Evolutionary conservation across 2,329 filamentous ascomycete species (phyloP).

Genomic region (Clarireedia monteithiana): DNA sequence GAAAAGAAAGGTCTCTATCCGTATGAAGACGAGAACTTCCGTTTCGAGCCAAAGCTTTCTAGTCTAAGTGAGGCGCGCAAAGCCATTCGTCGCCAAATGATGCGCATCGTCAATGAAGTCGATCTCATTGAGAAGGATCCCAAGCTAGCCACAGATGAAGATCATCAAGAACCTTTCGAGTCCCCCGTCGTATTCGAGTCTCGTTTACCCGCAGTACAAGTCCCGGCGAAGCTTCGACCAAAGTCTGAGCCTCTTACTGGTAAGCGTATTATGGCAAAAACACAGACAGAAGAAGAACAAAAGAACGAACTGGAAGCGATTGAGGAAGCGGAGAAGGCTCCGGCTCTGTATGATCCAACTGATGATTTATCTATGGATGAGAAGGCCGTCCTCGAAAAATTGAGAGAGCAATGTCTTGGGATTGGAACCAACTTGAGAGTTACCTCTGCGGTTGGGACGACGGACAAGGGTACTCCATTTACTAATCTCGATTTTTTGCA

Average conservation of each 20-base stretch:
- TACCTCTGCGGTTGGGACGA: not conserved
- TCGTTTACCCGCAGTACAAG: not conserved
- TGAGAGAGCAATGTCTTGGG: not conserved
- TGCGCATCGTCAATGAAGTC: slow-evolving; percentile 7
- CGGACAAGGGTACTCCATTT: not conserved
- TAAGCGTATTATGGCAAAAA: not conserved
- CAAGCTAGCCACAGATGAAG: slow-evolving; percentile 3
- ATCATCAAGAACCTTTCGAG: not conserved
- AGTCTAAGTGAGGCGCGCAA: slow-evolving; percentile 1
- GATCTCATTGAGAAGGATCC: slow-evolving; percentile 3
- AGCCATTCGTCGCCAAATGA: slow-evolving; percentile 1
- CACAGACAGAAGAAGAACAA: not conserved
- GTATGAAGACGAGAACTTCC: too few relatives aligned
- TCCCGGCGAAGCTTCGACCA: not conserved
- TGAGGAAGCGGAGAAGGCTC: not conserved
- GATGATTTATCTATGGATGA: not conserved
- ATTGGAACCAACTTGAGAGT: not conserved
- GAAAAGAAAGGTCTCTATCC: not conserved
- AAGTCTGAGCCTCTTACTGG: not conserved
- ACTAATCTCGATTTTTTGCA: not conserved
- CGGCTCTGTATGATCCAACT: not conserved
- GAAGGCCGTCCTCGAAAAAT: not conserved
- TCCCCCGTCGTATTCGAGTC: not conserved
- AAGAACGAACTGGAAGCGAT: not conserved
- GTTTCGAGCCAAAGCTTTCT: not conserved